Evolutionary conservation across 176 grass and related monocot species (phyloP), one percentile per base, ranked within the genome.

Genomic region (Sorghum bicolor): DNA sequence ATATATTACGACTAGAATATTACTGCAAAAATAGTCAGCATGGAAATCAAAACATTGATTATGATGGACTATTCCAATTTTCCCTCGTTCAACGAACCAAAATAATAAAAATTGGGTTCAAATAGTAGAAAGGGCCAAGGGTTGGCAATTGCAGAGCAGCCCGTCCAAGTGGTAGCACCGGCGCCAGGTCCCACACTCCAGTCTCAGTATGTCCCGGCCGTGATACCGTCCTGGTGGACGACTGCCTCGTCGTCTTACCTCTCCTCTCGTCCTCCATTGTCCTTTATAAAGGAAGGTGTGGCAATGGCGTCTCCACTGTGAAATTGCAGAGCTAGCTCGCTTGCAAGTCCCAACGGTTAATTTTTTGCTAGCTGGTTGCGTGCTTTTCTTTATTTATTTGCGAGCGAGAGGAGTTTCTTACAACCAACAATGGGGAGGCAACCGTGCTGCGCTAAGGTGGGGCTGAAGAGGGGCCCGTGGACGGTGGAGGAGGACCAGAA

Each of bases 361-460:
- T n/a, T n/a, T 53, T 53, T 53, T 20, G 50, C 83, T 36, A 20
- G 50, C 26, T 64, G 9, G 10, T 47, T 26, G 26, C 7, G 28
- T 53, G 25, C 36, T n/a, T 61, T 6, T 67, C 60, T 53, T 13
- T 45, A 19, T 52, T 43, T 47, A 2, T 11, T 47, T 47, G 44
- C 44, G 44, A 47, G 50, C 17, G 57, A 2, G 67, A 20, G 50
- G 1, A 30, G 40, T 37, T 72, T 1, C 2, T 17, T 60, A 36
- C 14, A 19, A 67, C 43, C 41, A 62, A 72, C 83, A 33, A 92
- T 92, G 87, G 94, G 94, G 76, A 50, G 93, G 88, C 82, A 92
- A 70, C 93, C 93, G 19, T 95, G 93, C 74, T 95, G 93, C 83
- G 93, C 92, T 28, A 95, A 91, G 80, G 87, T 92, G 37, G 90